phyloP scores from a whole-genome alignment of 2,329 filamentous ascomycete genomes.

The Penicillium sp. region DNA sequence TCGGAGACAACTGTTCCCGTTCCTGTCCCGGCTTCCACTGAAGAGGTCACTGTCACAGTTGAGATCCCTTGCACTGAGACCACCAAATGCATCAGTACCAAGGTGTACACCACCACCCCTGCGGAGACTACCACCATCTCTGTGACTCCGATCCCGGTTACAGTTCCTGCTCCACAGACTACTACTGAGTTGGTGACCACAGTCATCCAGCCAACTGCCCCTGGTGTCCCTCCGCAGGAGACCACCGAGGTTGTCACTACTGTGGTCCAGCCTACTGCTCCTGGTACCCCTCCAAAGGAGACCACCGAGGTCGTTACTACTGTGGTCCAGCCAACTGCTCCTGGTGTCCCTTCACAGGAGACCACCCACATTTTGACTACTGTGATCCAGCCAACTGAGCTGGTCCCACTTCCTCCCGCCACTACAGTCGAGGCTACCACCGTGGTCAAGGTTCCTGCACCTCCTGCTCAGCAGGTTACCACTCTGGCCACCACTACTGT shows the following conservation, averaged over 20 bases:
- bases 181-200: not conserved
- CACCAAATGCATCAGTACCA: conserved; percentile 2
- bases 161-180: not conserved
- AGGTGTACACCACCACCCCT: not conserved
- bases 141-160: not conserved
- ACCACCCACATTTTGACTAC: not conserved
- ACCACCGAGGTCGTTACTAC: not conserved
- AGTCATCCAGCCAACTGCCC: not conserved
- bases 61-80: conserved; percentile 4
- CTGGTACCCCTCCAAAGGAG: not conserved
- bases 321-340: not conserved
- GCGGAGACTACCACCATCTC: not conserved
- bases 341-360: not conserved
- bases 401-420: conserved; percentile 1
- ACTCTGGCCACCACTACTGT: not conserved
- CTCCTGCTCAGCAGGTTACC: not conserved
- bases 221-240: not conserved
- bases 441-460: not conserved
- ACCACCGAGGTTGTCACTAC: not conserved
- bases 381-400: not conserved
- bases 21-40: not conserved
- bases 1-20: not conserved
- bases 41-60: not conserved
- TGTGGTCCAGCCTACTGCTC: not conserved
- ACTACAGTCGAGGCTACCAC: not conserved